Evolutionary conservation across 345 rosid genomes (phyloP), one percentile per base, ranked within the genome.

Genomic region (Gossypium arboreum): DNA sequence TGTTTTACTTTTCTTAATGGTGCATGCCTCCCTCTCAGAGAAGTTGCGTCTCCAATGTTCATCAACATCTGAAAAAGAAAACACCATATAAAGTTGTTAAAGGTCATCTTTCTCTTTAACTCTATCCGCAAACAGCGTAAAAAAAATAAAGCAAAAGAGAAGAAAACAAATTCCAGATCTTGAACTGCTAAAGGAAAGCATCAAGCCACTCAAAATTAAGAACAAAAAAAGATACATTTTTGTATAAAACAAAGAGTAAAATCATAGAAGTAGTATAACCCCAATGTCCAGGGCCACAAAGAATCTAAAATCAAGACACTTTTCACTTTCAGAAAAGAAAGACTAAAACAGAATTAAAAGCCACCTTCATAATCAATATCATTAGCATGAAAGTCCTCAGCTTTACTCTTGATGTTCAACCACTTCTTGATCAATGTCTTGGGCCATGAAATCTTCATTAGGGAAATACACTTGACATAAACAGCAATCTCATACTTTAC

Each of bases 351-450:
- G n/a, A 24, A 55, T 15, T 61, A 13, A 24, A 68, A 64, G 58
- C 80, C 83, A 86, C 95, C 91, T 85, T 79, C 83, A 66, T 59
- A 79, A 77, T 66, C 83, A 50, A 75, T 69, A 75, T 89, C 91
- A 68, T 91, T 97, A 9, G 98, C 98, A 73, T 86, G 89, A 81
- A 89, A 91, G 79, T 93, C 96, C 78, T 93, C 90, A 44, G 87
- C 83, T 85, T 89, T 93, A 85, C 81, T 88, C 84, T 81, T 93
- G 84, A 90, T 95, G 79, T 89, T 90, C 75, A 95, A 86, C 99
- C 96, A 95, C 85, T 95, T 95, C 87, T 89, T 95, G 75, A 93
- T 94, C 87, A 94, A 81, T 80, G 92, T 88, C 88, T 88, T 95
- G 24, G 99, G 93, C 99, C 99, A 95, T 72, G 96, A 89, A 84